A percentile compares a stretch with the other conserved stretches of the same genome.
These are phyloP conservation scores for Tolypocladium pustulatum DNA, from an alignment of 2,329 filamentous ascomycete species.

Conservation along the genomic window DNA sequence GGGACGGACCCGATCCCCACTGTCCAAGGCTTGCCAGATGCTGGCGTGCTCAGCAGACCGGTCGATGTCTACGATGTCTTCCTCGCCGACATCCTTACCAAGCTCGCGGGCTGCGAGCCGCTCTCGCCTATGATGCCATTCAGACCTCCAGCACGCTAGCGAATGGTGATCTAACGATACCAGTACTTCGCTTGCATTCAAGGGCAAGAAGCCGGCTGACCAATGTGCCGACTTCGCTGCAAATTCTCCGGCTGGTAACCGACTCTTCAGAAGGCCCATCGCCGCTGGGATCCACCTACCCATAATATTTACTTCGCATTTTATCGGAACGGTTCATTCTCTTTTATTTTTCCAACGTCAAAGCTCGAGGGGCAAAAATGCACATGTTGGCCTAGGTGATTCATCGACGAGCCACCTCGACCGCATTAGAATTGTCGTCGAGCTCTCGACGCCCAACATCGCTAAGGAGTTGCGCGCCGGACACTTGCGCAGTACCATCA, in stretches of 20 bases:
- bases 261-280: slow-evolving; percentile 41
- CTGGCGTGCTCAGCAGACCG: slow-evolving; percentile 10
- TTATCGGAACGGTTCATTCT: slow-evolving; percentile 47
- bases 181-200: slow-evolving; percentile 18
- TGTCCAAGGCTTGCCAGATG: not conserved
- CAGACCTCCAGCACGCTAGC: slow-evolving; percentile 12
- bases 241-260: not conserved
- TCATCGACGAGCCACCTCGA: not conserved
- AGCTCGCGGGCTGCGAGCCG: slow-evolving; percentile 9
- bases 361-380: slow-evolving; percentile 48
- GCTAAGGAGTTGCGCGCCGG: slow-evolving; percentile 68
- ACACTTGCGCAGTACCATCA: slow-evolving; percentile 67
- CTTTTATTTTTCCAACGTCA: slow-evolving; percentile 45
- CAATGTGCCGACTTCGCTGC: slow-evolving; percentile 44
- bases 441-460: slow-evolving; percentile 69
- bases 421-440: slow-evolving; percentile 41
- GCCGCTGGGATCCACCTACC: slow-evolving; percentile 49
- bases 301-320: slow-evolving; percentile 53
- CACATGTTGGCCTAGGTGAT: slow-evolving; percentile 42
- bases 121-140: slow-evolving; percentile 18
- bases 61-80: slow-evolving; percentile 19
- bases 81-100: slow-evolving; percentile 12
- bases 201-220: slow-evolving; percentile 5
- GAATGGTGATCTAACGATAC: slow-evolving; percentile 19
- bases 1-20: not conserved